These are phyloP conservation scores for Neofusicoccum sp. DNA, from an alignment of 2,329 filamentous ascomycete genomes.

Conservation along the genomic window DNA sequence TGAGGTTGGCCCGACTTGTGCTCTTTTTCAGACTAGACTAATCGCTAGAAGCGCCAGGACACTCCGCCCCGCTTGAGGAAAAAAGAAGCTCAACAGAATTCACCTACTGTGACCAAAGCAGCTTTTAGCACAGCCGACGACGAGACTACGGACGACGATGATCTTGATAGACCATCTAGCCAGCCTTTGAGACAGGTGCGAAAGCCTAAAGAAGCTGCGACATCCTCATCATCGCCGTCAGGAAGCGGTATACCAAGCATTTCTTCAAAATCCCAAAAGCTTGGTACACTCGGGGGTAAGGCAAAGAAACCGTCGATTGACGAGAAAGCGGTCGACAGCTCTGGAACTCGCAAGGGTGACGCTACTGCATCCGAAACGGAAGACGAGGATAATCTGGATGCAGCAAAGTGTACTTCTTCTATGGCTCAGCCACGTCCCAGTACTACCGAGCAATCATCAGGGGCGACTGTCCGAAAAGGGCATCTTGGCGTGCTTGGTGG, in stretches of 20 bases:
- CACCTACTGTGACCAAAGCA: background rate
- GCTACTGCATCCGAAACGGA: background rate
- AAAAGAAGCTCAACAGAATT: background rate
- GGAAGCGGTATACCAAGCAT: background rate
- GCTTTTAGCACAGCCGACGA: conserved; percentile 25
- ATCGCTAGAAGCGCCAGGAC: conserved; percentile 5
- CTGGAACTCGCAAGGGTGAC: background rate
- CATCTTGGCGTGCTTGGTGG: conserved; percentile 28
- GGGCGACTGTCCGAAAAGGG: background rate
- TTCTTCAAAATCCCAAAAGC: background rate
- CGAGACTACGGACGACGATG: conserved; percentile 44
- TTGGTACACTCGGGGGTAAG: conserved; percentile 9
- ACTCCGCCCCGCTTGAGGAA: conserved; percentile 16
- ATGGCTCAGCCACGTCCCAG: background rate
- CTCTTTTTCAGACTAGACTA: background rate
- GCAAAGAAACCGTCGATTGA: background rate
- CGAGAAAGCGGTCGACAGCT: background rate
- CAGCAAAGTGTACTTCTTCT: background rate
- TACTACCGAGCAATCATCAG: background rate
- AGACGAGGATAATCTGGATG: background rate
- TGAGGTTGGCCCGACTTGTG: background rate
- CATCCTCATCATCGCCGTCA: background rate
- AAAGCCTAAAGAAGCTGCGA: background rate
- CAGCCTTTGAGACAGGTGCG: background rate
- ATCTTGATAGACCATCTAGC: conserved; percentile 40